These are phyloP conservation scores for Jamesozyma hellenica DNA, from an alignment of 805 yeast species.

Conservation along the genomic window DNA sequence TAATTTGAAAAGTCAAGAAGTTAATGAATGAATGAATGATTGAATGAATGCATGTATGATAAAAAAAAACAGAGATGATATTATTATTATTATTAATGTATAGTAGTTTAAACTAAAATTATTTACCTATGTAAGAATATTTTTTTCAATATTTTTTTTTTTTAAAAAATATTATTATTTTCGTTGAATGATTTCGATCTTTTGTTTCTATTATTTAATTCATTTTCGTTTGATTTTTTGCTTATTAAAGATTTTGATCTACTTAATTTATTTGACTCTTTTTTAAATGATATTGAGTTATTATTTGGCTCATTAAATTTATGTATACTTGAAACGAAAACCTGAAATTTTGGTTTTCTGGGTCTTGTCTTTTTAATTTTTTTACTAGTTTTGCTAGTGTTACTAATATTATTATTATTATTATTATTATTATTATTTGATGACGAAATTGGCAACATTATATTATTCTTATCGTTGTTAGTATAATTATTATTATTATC, in stretches of 20 bases:
- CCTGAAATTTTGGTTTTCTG: conserved; percentile 28
- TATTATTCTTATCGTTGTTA: not conserved
- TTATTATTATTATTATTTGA: too few species aligned
- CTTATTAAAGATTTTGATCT: conserved; percentile 19
- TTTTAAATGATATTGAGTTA: conserved; percentile 4
- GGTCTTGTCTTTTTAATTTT: conserved; percentile 13
- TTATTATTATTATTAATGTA: too few species aligned
- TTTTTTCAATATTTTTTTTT: too few species aligned
- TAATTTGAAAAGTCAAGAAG: too few species aligned
- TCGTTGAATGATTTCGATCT: conserved; percentile 2
- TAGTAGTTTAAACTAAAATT: too few species aligned
- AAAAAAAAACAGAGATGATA: too few species aligned
- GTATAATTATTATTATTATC: not conserved
- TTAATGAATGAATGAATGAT: too few species aligned
- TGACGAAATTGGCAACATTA: not conserved
- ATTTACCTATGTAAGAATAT: too few species aligned
- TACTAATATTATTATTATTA: too few species aligned
- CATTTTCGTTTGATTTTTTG: not conserved
- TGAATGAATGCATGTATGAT: too few species aligned
- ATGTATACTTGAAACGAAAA: conserved; percentile 28
- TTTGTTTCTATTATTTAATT: not conserved
- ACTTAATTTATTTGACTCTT: conserved; percentile 10
- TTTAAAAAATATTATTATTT: not conserved
- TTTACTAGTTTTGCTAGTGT: not conserved
- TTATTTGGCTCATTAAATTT: conserved; percentile 19